Base-by-base conservation (phyloP, 768 basidiomycete genomes). In the Mycena crocata region DNA sequence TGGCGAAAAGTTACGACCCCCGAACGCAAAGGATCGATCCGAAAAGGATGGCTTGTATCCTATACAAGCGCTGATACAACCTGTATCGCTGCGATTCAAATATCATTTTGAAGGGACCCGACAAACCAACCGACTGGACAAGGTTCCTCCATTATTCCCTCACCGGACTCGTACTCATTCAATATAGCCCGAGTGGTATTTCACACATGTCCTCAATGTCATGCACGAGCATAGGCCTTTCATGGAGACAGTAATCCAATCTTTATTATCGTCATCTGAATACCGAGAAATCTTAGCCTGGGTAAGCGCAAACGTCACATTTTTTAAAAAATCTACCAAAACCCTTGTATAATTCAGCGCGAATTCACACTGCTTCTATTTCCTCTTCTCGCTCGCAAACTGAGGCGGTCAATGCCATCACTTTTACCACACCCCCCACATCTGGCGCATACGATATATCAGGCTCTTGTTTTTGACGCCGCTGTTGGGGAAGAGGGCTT, bases 381-480 rank as follows among this genome's bases (percentile, higher is more conserved):
- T 31, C 93, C 94, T 0, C 78, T 96, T 9, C 83, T 96, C 4
- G 82, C 90, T 9, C 85, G 89, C 32, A 95, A 98, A 72, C 82
- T 99, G 15, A 85, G 83, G 44, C 88, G 87, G 48, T 90, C 93
- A 0, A 82, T 96, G 37, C 93, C 95, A 0, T 75, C 85, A 23
- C 78, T 99, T 14, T 80, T 99, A 6, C 79, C 87, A 2, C 89
- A 91, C 69, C 93, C 98, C 0, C 89, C 95, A 0, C 79, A 99
- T 24, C 83, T 99, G 9, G 98, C 98, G 2, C 97, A 99, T 74
- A 98, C 96, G 1, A 92, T 99, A 51, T 97, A 97, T 75, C 95
- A 99, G 76, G 88, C 96, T 0, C 81, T 99, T 5, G 78, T 90
- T 0, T 99, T 99, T 70, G 98, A 99, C 77, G 87, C 90, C 30